Evolutionary conservation across 495 filamentous ascomycete genomes (phyloP), one percentile per base, ranked within the genome.

Genomic region (Penicillium cinerascens): DNA sequence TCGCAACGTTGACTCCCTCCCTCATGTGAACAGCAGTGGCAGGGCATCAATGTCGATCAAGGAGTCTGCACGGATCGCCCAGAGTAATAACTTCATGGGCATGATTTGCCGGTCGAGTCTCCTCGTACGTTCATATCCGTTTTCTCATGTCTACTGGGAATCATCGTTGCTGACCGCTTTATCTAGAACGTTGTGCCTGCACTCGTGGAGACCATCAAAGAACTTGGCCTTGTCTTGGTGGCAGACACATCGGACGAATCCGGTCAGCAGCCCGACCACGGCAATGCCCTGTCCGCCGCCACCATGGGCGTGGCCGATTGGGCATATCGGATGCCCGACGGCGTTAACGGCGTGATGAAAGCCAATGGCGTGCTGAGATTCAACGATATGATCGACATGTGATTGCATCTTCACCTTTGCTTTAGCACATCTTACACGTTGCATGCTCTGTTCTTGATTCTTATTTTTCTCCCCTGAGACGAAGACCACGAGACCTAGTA

Each of bases 1-100:
- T 51, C 66, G 72, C 64, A 58, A 79, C 63, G 58, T 58, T 22
- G 56, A 68, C 56, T 64, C 69, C 11, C 44, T 69, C 13, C 62
- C 70, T 47, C 64, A 75, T 62, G 65, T 86, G 29, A 64, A 77
- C 48, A 89, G 78, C 55, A 87, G 84, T 59, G 88, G 88, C 6
- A 78, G 81, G 45, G 79, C 80, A 52, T 85, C 84, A 2, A 86
- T 86, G 57, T 95, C 89, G 3, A 87, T 97, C 50, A 97, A 97
- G 71, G 92, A 97, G 64, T 89, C 89, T 18, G 95, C 96, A 16
- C 80, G 91, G 52, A 91, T 93, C 65, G 92, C 95, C 33, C 88
- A 92, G 66, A 88, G 84, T 56, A 98, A 97, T 69, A 98, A 98
- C 63, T 90, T 98, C 52, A 97, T 98, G 93, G 93, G 93, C 16